phyloP scores from a whole-genome alignment of 192 early-diverging fungal genomes.

The Geranomyces michiganensis region DNA sequence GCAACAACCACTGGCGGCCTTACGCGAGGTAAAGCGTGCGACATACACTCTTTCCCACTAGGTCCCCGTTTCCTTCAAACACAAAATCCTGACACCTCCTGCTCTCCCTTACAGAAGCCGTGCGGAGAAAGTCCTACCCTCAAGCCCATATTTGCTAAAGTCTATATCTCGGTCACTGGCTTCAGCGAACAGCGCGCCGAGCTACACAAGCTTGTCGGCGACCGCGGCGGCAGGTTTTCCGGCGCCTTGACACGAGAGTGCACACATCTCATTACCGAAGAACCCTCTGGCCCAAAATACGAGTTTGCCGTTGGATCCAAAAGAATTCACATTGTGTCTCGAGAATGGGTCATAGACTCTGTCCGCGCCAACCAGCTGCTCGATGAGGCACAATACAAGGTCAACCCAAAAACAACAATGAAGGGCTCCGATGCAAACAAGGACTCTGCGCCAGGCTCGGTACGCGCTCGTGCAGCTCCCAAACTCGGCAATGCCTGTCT shows the following conservation, averaged over 20 bases:
- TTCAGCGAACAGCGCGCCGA: not conserved
- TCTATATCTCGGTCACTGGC: slow-evolving; percentile 23
- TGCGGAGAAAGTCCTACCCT: too few species aligned
- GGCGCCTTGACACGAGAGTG: slow-evolving; percentile 24
- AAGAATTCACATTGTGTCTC: slow-evolving; percentile 25
- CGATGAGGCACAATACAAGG: slow-evolving; percentile 15
- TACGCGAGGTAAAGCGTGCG: too few species aligned
- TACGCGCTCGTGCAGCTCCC: too few species aligned
- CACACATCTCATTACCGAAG: slow-evolving; percentile 39
- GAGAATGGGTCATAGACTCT: slow-evolving; percentile 35
- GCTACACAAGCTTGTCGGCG: not conserved
- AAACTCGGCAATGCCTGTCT: not conserved
- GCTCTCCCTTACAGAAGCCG: too few species aligned
- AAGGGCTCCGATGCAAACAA: not conserved
- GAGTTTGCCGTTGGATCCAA: slow-evolving; percentile 35
- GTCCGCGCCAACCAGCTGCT: not conserved
- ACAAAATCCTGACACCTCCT: too few species aligned
- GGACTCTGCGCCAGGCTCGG: too few species aligned
- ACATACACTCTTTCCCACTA: too few species aligned
- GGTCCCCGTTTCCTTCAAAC: too few species aligned
- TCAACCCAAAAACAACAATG: slow-evolving; percentile 10
- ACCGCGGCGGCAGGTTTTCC: slow-evolving; percentile 30
- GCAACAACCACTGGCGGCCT: too few species aligned
- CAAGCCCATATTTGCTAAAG: not conserved
- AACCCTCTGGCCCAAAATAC: slow-evolving; percentile 25